Evolutionary conservation across 2,329 filamentous ascomycete species (phyloP), one percentile per base, ranked within the genome.

Genomic region (Exophiala dermatitidis): DNA sequence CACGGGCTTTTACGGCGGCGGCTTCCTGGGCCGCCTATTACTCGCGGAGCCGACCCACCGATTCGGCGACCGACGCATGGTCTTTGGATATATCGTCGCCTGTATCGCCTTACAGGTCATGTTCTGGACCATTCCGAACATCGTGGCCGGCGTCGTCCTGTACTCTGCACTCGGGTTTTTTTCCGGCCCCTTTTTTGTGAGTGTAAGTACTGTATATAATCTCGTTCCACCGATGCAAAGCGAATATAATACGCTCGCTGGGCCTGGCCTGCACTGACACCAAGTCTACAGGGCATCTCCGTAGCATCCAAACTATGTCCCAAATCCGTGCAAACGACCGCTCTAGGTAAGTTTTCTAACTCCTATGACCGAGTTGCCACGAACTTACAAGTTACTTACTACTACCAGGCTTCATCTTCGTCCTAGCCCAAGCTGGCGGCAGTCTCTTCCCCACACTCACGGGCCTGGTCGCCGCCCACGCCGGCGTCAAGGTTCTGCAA

Each of bases 61-160:
- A 2, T 72, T 88, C 12, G 85, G 86, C 0, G 86, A 90, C 69
- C 85, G 83, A 64, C 66, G 77, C 4, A 77, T 80, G 41, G 76
- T 84, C 45, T 69, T 74, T 3, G 57, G 64, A 2, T 91, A 90
- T 66, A 73, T 90, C 2, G 64, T 77, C 2, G 65, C 83, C 4
- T 77, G 77, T 29, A 76, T 87, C 46, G 79, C 63, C 0, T 72
- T 89, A 30, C 77, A 90, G 68, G 70, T 90, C 2, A 67, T 88
- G 51, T 90, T 89, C 73, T 90, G 86, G 86, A 78, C 88, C 3
- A 82, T 90, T 1, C 85, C 85, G 0, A 79, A 79, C 52, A 85
- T 89, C 63, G 74, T 84, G 49, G 81, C 85, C 34, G 85, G 83
- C 0, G 80, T 84, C n/a, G 73, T 88, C 29, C 81, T 84, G 33